Evolutionary conservation across 768 basidiomycete species (phyloP).

Genomic region (Hortiboletus flavorubellus): DNA sequence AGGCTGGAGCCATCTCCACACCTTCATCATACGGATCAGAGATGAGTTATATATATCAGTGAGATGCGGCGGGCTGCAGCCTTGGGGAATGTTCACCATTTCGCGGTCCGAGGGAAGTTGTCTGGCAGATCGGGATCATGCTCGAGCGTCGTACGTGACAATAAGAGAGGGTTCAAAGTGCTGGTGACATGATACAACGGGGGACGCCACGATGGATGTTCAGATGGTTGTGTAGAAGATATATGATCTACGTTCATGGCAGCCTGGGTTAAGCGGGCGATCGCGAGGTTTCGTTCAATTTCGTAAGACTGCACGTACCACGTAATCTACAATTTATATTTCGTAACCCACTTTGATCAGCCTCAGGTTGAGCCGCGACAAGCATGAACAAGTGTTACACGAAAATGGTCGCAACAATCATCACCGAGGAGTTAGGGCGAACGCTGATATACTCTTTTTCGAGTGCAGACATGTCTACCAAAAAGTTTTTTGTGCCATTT

Average conservation of each 20-base stretch:
- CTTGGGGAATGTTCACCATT: conserved; percentile 43
- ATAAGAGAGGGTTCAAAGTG: conserved; percentile 8
- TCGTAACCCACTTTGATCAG: too few species aligned
- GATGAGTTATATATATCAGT: background rate
- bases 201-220: conserved; percentile 26
- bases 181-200: conserved; percentile 29
- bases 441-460: background rate
- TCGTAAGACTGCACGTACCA: too few species aligned
- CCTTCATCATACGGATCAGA: conserved; percentile 38
- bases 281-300: background rate
- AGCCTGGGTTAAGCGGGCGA: background rate
- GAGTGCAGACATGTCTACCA: background rate
- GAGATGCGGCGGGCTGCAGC: background rate
- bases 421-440: background rate
- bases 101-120: conserved; percentile 54
- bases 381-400: background rate
- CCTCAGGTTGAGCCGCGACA: too few species aligned
- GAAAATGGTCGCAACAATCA: conserved; percentile 4
- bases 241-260: background rate
- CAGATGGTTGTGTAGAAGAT: background rate
- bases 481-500: background rate
- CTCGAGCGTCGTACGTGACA: conserved; percentile 14
- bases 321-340: too few species aligned
- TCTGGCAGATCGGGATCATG: conserved; percentile 24
- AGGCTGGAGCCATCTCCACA: conserved; percentile 70